Conservation (phyloP, 345 rosid species). For the Rhizophora apiculata region DNA sequence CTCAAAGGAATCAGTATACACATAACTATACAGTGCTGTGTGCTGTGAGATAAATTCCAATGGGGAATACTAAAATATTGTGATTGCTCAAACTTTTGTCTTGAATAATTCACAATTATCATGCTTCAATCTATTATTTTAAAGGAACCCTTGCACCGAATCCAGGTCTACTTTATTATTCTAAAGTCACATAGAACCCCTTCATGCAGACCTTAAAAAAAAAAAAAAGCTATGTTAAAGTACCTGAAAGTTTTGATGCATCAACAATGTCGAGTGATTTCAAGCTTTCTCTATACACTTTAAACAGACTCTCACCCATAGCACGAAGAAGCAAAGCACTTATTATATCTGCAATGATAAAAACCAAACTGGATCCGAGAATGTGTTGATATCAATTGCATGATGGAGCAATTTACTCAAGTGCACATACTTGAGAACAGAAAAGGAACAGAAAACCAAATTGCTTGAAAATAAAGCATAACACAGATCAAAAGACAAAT, state of each 20-base stretch:
- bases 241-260: conserved; percentile 51
- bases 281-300: conserved; percentile 47
- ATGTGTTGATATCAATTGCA: conserved; percentile 33
- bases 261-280: conserved; percentile 43
- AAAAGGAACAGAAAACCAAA: neutral
- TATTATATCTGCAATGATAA: conserved; percentile 76
- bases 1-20: neutral
- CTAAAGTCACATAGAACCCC: neutral
- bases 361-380: conserved; percentile 76
- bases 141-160: neutral
- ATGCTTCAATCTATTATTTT: too few relatives aligned
- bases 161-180: neutral
- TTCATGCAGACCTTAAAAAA: neutral
- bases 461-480: neutral
- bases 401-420: conserved; percentile 1
- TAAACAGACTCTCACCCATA: conserved; percentile 58
- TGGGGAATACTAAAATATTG: neutral
- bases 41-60: neutral
- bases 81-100: too few relatives aligned
- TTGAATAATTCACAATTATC: too few relatives aligned
- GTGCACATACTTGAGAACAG: neutral
- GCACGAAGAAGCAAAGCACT: conserved; percentile 78
- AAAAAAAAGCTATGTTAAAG: neutral
- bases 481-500: neutral
- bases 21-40: neutral